phyloP scores from a whole-genome alignment of 164 flowering plant genomes.

The Vitis rotundifolia region DNA sequence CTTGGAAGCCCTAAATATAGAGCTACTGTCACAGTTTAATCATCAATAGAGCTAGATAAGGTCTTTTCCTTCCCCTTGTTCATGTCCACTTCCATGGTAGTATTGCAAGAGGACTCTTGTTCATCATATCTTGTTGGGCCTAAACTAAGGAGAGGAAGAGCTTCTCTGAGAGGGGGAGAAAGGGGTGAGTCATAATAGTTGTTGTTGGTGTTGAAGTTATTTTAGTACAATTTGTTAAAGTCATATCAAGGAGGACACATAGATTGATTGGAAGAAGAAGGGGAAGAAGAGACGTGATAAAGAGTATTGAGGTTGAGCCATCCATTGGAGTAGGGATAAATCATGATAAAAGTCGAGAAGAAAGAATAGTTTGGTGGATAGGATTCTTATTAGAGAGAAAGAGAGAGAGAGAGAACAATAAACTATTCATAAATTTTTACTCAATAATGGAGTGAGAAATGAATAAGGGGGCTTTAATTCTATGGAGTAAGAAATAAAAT shows the following conservation, averaged over 20 bases:
- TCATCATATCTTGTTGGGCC: conserved; percentile 62
- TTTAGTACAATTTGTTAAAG: conserved; percentile 20
- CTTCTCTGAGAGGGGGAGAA: conserved; percentile 79
- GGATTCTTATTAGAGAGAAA: too few species aligned
- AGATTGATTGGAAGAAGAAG: conserved; percentile 33
- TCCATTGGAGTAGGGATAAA: conserved; percentile 56
- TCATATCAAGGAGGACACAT: conserved; percentile 16
- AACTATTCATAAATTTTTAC: too few species aligned
- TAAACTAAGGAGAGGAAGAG: conserved; percentile 74
- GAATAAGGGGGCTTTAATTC: too few species aligned
- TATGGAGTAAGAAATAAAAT: too few species aligned
- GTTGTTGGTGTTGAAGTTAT: conserved; percentile 17
- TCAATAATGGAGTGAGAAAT: too few species aligned
- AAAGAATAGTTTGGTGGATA: background rate
- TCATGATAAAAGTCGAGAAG: conserved; percentile 42
- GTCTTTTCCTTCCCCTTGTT: conserved; percentile 20
- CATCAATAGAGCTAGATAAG: conserved; percentile 19
- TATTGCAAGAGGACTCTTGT: conserved; percentile 27
- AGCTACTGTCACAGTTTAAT: conserved; percentile 53
- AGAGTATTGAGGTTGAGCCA: conserved; percentile 39
- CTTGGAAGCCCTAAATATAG: conserved; percentile 75
- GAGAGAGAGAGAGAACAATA: too few species aligned
- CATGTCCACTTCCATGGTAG: conserved; percentile 44
- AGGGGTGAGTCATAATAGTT: conserved; percentile 27
- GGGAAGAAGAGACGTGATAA: conserved; percentile 22